phyloP scores from a whole-genome alignment of 2,329 filamentous ascomycete genomes.

The Neofusicoccum kwambonambiense region DNA sequence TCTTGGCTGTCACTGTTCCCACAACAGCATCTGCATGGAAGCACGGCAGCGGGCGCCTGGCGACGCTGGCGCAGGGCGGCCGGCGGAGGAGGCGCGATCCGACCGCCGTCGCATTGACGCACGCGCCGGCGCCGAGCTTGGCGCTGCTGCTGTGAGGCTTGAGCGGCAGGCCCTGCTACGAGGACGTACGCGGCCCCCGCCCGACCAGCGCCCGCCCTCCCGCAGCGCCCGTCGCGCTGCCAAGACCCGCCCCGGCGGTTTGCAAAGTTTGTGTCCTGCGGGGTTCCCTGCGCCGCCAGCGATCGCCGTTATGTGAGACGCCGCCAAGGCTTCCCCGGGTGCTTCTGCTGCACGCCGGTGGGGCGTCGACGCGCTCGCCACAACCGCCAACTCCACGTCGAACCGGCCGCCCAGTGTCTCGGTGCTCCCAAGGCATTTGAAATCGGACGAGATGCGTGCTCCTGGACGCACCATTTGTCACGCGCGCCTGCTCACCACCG shows the following conservation, averaged over 20 bases:
- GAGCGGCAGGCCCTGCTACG: neutral
- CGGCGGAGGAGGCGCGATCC: neutral
- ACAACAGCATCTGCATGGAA: conserved; percentile 16
- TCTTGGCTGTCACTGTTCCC: conserved; percentile 12
- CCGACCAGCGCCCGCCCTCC: neutral
- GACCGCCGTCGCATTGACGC: neutral
- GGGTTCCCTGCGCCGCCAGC: neutral
- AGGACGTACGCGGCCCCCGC: neutral
- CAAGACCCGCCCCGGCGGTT: neutral
- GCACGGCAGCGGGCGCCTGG: conserved; percentile 6
- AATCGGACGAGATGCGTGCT: neutral
- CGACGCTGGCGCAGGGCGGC: conserved; percentile 6
- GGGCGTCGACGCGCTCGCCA: neutral
- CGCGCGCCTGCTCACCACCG: neutral
- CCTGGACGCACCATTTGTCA: conserved; percentile 3
- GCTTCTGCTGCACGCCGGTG: neutral
- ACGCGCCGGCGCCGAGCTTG: neutral
- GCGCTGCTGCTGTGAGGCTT: neutral
- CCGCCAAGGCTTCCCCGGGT: neutral
- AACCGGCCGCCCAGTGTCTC: neutral
- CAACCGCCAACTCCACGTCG: neutral
- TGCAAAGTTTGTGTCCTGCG: neutral
- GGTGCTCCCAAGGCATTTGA: neutral
- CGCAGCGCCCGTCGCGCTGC: neutral
- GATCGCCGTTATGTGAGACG: conserved; percentile 12